Evolutionary conservation across 2,329 filamentous ascomycete genomes (phyloP).

Genomic region (Tolypocladium ovalisporum): DNA sequence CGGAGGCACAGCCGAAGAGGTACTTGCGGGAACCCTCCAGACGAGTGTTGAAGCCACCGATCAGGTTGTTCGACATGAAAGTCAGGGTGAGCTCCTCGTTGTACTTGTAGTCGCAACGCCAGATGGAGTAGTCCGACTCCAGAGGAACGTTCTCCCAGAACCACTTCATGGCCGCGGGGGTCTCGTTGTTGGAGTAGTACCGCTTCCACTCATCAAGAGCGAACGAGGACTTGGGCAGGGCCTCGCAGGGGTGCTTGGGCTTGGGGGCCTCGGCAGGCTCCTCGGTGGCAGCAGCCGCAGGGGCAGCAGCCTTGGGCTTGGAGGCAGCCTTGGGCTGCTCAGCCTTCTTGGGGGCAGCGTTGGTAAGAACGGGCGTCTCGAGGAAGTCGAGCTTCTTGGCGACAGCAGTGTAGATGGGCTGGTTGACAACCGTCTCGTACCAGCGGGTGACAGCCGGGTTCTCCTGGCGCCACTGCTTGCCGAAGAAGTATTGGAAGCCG

Average conservation of each 20-base stretch:
- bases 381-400: constrained; percentile 66
- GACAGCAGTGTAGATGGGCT: constrained; percentile 79
- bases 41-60: constrained; percentile 95
- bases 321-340: constrained; percentile 56
- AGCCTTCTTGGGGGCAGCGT: constrained; percentile 66
- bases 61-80: constrained; percentile 99
- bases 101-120: constrained; percentile 96
- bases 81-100: constrained; percentile 93
- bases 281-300: constrained; percentile 16
- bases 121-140: constrained; percentile 90
- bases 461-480: constrained; percentile 73
- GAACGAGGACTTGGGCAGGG: constrained; percentile 68
- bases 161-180: constrained; percentile 77
- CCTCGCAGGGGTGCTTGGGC: constrained; percentile 92
- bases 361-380: constrained; percentile 67
- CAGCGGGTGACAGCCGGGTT: constrained; percentile 85
- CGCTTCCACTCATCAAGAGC: constrained; percentile 97
- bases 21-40: constrained; percentile 97
- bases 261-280: constrained; percentile 56
- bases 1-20: constrained; percentile 82
- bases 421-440: constrained; percentile 90
- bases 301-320: constrained; percentile 40
- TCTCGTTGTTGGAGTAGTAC: constrained; percentile 94
- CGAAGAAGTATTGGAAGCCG: constrained; percentile 90
- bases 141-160: constrained; percentile 97